phyloP scores from a whole-genome alignment of 805 yeast genomes.

The Phaffomyces thermotolerans region DNA sequence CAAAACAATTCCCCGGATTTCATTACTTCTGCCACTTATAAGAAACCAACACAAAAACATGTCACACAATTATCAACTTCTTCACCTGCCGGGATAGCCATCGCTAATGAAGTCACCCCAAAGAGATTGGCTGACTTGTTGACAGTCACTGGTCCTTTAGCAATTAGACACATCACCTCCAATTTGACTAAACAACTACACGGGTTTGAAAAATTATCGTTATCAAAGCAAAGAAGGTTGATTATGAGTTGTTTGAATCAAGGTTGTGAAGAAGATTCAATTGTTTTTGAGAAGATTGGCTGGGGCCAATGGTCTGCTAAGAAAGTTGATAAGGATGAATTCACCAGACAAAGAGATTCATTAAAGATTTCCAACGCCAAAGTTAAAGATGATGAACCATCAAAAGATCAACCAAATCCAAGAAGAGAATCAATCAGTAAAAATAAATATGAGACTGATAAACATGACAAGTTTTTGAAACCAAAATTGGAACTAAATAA shows the following conservation, averaged over 20 bases:
- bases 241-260: slow-evolving; percentile 85
- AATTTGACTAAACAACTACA: slow-evolving; percentile 69
- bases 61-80: slow-evolving; percentile 53
- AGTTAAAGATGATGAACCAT: slow-evolving; percentile 34
- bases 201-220: slow-evolving; percentile 70
- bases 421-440: slow-evolving; percentile 27
- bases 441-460: slow-evolving; percentile 21
- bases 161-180: slow-evolving; percentile 82
- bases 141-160: slow-evolving; percentile 73
- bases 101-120: slow-evolving; percentile 81
- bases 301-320: slow-evolving; percentile 98
- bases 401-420: slow-evolving; percentile 11
- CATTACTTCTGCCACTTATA: slow-evolving; percentile 21
- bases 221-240: slow-evolving; percentile 83
- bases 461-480: slow-evolving; percentile 19
- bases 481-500: slow-evolving; percentile 22
- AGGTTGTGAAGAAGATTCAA: slow-evolving; percentile 44
- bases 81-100: slow-evolving; percentile 82
- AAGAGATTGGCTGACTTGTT: slow-evolving; percentile 64
- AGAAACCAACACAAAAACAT: slow-evolving; percentile 22
- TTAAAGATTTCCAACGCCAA: slow-evolving; percentile 32
- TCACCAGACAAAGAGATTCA: slow-evolving; percentile 34
- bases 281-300: slow-evolving; percentile 85
- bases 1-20: slow-evolving; percentile 20
- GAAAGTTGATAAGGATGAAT: slow-evolving; percentile 31